These are phyloP conservation scores for Hylodesmum podocarpum DNA, from an alignment of 306 rosid species.

Conservation along the genomic window DNA sequence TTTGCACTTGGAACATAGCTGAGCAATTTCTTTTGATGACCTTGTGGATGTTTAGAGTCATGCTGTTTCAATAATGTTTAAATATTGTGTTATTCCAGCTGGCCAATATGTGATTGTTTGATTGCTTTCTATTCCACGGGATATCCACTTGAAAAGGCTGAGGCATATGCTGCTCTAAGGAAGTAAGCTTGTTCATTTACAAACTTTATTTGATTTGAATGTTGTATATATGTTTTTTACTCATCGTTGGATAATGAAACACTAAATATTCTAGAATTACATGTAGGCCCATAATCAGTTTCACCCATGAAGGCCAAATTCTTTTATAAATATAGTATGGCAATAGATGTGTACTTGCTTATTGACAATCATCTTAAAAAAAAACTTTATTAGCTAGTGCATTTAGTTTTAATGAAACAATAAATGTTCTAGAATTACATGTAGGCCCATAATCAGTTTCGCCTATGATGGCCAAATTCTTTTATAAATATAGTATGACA, in stretches of 20 bases:
- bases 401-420: neutral
- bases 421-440: neutral
- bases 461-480: neutral
- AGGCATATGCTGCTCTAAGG: conserved; percentile 89
- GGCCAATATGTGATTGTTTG: conserved; percentile 97
- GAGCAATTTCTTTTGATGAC: conserved; percentile 16
- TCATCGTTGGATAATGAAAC: conserved; percentile 17
- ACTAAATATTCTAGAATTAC: neutral
- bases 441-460: neutral
- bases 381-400: neutral
- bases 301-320: neutral
- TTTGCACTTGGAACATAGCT: neutral
- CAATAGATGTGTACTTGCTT: neutral
- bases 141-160: conserved; percentile 89
- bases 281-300: neutral
- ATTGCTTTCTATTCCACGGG: conserved; percentile 94
- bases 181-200: conserved; percentile 65
- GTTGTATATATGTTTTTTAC: conserved; percentile 2
- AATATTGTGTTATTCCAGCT: conserved; percentile 60
- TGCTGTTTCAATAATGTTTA: conserved; percentile 21
- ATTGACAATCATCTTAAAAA: conserved; percentile 18
- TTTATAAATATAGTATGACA: conserved; percentile 1
- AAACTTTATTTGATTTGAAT: conserved; percentile 27
- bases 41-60: neutral
- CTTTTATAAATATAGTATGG: neutral